These are phyloP conservation scores for Wilhelminamyces savonicus DNA, from an alignment of 805 yeast genomes.

Conservation along the genomic window DNA sequence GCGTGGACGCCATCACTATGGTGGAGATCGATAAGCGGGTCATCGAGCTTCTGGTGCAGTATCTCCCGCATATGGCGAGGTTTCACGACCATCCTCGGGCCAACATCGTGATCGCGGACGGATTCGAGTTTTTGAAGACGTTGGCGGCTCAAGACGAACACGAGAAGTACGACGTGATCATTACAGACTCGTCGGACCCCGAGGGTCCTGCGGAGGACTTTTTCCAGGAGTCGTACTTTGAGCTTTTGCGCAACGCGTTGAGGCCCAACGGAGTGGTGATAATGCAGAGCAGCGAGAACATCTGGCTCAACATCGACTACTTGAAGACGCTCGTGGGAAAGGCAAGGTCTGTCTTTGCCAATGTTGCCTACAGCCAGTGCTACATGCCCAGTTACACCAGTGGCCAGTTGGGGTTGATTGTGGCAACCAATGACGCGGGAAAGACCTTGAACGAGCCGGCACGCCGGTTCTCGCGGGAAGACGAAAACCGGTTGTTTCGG, in stretches of 20 bases:
- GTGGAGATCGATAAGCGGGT: slow-evolving; percentile 90
- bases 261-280: slow-evolving; percentile 63
- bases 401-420: slow-evolving; percentile 77
- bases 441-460: slow-evolving; percentile 45
- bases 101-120: slow-evolving; percentile 67
- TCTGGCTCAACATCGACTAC: slow-evolving; percentile 63
- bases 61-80: slow-evolving; percentile 70
- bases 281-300: slow-evolving; percentile 72
- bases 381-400: slow-evolving; percentile 86
- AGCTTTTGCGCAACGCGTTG: slow-evolving; percentile 58
- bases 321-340: slow-evolving; percentile 41
- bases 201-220: slow-evolving; percentile 96
- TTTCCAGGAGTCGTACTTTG: slow-evolving; percentile 75
- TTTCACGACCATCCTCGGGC: slow-evolving; percentile 61
- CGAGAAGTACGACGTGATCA: slow-evolving; percentile 87
- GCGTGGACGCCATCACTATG: slow-evolving; percentile 57
- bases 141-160: slow-evolving; percentile 41
- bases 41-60: slow-evolving; percentile 62
- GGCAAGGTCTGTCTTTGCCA: slow-evolving; percentile 51
- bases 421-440: slow-evolving; percentile 53
- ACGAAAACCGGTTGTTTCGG: slow-evolving; percentile 45
- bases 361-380: slow-evolving; percentile 65
- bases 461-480: slow-evolving; percentile 37
- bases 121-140: slow-evolving; percentile 70
- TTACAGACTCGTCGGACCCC: slow-evolving; percentile 96